Conservation (phyloP, 805 yeast genomes). For the Saitoella complicata region DNA sequence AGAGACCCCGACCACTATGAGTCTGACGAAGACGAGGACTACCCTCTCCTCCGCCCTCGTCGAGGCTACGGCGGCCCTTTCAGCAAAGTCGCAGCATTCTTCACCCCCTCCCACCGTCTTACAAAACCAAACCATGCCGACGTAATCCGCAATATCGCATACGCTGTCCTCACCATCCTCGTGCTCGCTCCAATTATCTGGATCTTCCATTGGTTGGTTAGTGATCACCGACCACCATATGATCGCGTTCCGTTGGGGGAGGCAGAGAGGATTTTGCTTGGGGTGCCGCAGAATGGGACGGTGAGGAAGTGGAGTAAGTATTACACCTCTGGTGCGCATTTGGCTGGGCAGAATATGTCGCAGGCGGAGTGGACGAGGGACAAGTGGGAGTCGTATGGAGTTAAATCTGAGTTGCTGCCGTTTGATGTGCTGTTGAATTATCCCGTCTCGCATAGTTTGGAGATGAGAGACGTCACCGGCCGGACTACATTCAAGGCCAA, state of each 20-base stretch:
- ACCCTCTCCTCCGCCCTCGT: too few relatives aligned
- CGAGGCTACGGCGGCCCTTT: too few relatives aligned
- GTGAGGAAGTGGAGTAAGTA: constrained; percentile 35
- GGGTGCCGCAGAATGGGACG: constrained; percentile 22
- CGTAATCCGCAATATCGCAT: too few relatives aligned
- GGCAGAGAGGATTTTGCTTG: constrained; percentile 44
- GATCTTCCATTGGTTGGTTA: too few relatives aligned
- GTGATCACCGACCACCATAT: constrained; percentile 38
- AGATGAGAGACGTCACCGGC: constrained; percentile 23
- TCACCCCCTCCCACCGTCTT: too few relatives aligned
- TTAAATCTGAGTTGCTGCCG: constrained; percentile 34
- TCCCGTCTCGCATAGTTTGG: constrained; percentile 40
- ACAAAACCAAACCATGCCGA: too few relatives aligned
- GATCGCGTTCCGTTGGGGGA: constrained; percentile 51
- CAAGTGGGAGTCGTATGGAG: constrained; percentile 45
- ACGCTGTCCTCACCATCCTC: too few relatives aligned
- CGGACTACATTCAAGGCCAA: constrained; percentile 34
- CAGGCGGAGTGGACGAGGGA: constrained; percentile 39
- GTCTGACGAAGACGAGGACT: too few relatives aligned
- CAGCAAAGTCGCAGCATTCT: too few relatives aligned
- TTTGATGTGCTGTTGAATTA: constrained; percentile 49
- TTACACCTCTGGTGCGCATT: constrained; percentile 19
- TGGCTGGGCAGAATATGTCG: constrained; percentile 23
- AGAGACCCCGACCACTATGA: too few relatives aligned
- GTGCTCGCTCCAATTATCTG: too few relatives aligned